Base-by-base conservation (phyloP, 2,329 filamentous ascomycete species). In the Ceratocystis diversiconidia region DNA sequence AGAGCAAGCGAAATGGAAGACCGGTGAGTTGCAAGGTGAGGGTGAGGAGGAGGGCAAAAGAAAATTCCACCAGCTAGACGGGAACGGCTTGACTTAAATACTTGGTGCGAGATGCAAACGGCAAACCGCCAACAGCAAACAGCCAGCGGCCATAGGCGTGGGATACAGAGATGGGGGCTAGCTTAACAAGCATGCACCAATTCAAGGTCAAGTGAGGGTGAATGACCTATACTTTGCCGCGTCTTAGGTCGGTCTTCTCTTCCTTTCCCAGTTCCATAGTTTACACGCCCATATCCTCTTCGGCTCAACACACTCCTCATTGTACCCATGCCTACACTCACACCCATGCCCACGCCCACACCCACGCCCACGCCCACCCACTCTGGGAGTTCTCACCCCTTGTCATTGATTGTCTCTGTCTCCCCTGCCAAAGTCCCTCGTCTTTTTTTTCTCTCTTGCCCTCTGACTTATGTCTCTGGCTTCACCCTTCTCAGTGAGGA, bases 1-100 rank as follows among this genome's bases (percentile, higher is more conserved):
- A 46, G 36, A 64, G 30, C n/a, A 64, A 64, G 32, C 59, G n/a
- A 15, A 22, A 41, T 52, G 22, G 32, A 32, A 66, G 50, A 63
- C 25, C 44, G 43, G 17, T 46, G 62, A 8, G 17, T 50, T 32
- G 36, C 15, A n/a, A 62, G 30, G 25, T 55, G 64, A 52, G 17
- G n/a, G 63, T 55, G 55, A 59, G 55, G 28, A 25, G 22, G 48
- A 59, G 28, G 28, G 30, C 30, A 36, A 36, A 52, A n/a, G 22
- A 59, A 30, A 30, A 5, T 15, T 8, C 17, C 55, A 59, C 28
- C 12, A 25, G 25, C 19, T 28, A 28, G 19, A 52, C 30, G 55
- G 55, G 55, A 36, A 59, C 12, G 15, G 55, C 28, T 4, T n/a
- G 55, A 32, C 55, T 59, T 59, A 59, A 59, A n/a, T 59, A 59